These are phyloP conservation scores for Ilex asprella DNA, from an alignment of 257 asterid species.

Conservation along the genomic window DNA sequence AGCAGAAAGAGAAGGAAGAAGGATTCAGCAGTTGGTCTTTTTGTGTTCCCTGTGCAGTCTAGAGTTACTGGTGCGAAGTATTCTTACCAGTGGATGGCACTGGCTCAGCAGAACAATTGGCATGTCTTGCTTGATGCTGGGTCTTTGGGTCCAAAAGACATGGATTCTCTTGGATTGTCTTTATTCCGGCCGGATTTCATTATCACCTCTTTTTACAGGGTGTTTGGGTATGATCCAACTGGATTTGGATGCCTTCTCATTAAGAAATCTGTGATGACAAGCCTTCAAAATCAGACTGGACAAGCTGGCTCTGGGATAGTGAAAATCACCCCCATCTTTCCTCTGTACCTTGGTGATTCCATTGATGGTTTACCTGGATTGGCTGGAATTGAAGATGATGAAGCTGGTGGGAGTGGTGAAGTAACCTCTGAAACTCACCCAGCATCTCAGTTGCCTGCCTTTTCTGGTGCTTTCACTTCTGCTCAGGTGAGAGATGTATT, in stretches of 20 bases:
- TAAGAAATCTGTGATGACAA: conserved; percentile 87
- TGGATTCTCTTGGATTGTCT: conserved; percentile 98
- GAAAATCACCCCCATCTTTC: conserved; percentile 84
- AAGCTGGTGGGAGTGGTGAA: conserved; percentile 50
- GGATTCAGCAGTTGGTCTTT: conserved; percentile 87
- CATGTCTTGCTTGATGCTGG: conserved; percentile 99
- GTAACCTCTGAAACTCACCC: conserved; percentile 49
- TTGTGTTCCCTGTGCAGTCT: conserved; percentile 95
- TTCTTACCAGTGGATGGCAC: conserved; percentile 98
- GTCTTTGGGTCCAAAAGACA: conserved; percentile 94
- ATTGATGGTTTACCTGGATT: conserved; percentile 84
- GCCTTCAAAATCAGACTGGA: conserved; percentile 89
- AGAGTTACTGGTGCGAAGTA: conserved; percentile 95
- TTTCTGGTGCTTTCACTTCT: conserved; percentile 95
- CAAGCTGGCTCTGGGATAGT: conserved; percentile 96
- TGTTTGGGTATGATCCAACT: conserved; percentile 94
- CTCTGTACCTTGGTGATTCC: conserved; percentile 84
- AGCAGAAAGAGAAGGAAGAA: conserved; percentile 81
- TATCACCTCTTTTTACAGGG: conserved; percentile 89
- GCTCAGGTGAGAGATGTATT: conserved; percentile 96
- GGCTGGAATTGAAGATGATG: conserved; percentile 47
- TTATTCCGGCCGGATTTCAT: conserved; percentile 94
- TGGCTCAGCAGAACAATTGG: conserved; percentile 99
- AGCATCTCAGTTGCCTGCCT: conserved; percentile 84
- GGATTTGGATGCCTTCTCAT: conserved; percentile 97